Conservation (phyloP, 345 rosid genomes). For the Jatropha curcas region DNA sequence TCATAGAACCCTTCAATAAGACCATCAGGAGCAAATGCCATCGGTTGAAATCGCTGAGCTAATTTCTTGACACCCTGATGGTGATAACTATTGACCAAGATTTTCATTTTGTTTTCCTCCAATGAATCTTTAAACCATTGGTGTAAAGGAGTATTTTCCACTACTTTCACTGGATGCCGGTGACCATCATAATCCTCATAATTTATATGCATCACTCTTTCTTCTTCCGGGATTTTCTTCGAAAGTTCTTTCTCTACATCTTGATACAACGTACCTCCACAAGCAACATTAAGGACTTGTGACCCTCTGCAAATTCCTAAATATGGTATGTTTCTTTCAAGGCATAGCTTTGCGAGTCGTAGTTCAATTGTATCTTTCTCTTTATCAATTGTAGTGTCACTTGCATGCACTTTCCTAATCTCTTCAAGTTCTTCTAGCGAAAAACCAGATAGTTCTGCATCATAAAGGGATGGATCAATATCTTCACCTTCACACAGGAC, state of each 20-base stretch:
- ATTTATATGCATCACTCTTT: conserved; percentile 44
- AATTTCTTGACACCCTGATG: conserved; percentile 65
- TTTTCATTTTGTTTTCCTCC: conserved; percentile 49
- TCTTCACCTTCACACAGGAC: conserved; percentile 88
- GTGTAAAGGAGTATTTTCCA: conserved; percentile 53
- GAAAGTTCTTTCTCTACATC: conserved; percentile 53
- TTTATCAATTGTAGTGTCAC: conserved; percentile 52
- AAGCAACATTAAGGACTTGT: conserved; percentile 67
- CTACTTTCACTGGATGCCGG: conserved; percentile 44
- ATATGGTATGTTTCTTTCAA: conserved; percentile 58
- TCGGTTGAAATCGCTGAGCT: conserved; percentile 52
- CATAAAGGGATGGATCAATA: conserved; percentile 62
- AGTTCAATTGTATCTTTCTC: conserved; percentile 66
- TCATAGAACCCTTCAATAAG: conserved; percentile 77
- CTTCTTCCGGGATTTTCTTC: conserved; percentile 17
- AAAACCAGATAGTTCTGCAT: conserved; percentile 41
- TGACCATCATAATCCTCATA: conserved; percentile 62
- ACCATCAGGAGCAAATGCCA: conserved; percentile 70
- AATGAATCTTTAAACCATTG: conserved; percentile 55
- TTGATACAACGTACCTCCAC: conserved; percentile 66
- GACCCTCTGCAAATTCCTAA: conserved; percentile 77
- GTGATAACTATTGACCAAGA: conserved; percentile 67
- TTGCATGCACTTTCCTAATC: conserved; percentile 40
- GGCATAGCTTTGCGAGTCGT: conserved; percentile 58
- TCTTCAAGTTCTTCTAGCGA: conserved; percentile 56